These are phyloP conservation scores for Arabidopsis arenosa DNA, from an alignment of 345 rosid genomes.

Conservation along the genomic window DNA sequence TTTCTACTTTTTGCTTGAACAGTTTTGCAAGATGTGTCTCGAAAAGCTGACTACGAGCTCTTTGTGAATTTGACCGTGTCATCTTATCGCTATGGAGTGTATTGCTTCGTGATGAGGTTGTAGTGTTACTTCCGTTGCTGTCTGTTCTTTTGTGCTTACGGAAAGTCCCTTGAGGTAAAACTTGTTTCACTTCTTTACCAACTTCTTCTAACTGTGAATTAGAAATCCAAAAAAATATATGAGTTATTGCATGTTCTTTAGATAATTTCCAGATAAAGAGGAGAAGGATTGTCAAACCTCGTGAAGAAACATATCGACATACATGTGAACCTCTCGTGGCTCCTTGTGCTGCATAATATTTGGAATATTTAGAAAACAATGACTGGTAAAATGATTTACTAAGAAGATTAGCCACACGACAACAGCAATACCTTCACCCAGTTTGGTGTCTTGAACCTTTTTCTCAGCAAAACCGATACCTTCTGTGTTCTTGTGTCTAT, in stretches of 20 bases:
- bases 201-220: conserved; percentile 65
- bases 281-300: conserved; percentile 63
- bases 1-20: conserved; percentile 97
- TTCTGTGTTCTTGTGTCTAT: conserved; percentile 78
- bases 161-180: conserved; percentile 75
- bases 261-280: conserved; percentile 14
- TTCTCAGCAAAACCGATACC: conserved; percentile 82
- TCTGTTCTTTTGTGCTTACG: conserved; percentile 87
- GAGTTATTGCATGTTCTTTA: conserved; percentile 14
- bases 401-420: conserved; percentile 23
- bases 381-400: conserved; percentile 23
- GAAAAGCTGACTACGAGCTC: conserved; percentile 93
- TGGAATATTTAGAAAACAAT: conserved; percentile 38
- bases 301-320: conserved; percentile 86
- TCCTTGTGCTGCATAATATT: conserved; percentile 88
- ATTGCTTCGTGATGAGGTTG: conserved; percentile 84
- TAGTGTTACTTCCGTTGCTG: conserved; percentile 86
- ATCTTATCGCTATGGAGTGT: conserved; percentile 80
- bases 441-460: conserved; percentile 94
- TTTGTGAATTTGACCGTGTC: conserved; percentile 70
- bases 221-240: not conserved
- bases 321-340: conserved; percentile 99
- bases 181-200: conserved; percentile 79
- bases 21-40: conserved; percentile 98
- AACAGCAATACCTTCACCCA: conserved; percentile 84